Percentiles rank a stretch among this genome's conserved stretches.
phyloP scores from a whole-genome alignment of 805 yeast species.

The Saccharomycodes ludwigii region DNA sequence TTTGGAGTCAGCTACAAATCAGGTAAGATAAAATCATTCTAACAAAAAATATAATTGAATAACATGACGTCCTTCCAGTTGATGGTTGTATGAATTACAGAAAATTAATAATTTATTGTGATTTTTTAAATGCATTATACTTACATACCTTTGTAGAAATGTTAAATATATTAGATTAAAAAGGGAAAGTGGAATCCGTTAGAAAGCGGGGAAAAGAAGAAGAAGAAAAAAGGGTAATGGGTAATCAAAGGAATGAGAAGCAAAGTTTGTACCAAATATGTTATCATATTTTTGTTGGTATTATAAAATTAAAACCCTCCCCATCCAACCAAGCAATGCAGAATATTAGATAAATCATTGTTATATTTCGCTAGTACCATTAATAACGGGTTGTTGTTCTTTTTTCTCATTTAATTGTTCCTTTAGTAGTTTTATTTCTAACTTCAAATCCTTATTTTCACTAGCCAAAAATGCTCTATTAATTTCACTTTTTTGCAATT shows the following conservation, averaged over 20 bases:
- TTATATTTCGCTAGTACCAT: slow-evolving; percentile 1
- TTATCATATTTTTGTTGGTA: no score
- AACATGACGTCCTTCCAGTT: no score
- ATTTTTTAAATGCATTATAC: no score
- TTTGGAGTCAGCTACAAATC: no score
- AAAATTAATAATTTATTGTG: no score
- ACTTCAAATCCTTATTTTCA: slow-evolving; percentile 27
- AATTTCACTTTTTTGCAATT: slow-evolving; percentile 26
- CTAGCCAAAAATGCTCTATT: slow-evolving; percentile 24
- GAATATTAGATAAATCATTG: neutral
- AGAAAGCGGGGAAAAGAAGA: neutral
- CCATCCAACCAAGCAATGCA: neutral
- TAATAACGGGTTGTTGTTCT: slow-evolving; percentile 1
- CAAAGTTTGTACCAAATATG: no score
- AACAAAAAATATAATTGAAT: no score
- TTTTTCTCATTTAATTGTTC: slow-evolving; percentile 12
- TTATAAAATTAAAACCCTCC: no score
- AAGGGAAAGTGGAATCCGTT: neutral
- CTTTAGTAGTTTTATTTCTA: slow-evolving; percentile 10
- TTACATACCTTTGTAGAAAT: no score
- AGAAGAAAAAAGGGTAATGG: neutral
- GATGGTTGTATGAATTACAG: no score
- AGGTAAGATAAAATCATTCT: no score
- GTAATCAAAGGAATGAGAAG: neutral
- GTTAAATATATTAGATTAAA: no score